Evolutionary conservation across 148 eudicot species (phyloP), one percentile per base, ranked within the genome.

Genomic region (Persicaria tinctoria): DNA sequence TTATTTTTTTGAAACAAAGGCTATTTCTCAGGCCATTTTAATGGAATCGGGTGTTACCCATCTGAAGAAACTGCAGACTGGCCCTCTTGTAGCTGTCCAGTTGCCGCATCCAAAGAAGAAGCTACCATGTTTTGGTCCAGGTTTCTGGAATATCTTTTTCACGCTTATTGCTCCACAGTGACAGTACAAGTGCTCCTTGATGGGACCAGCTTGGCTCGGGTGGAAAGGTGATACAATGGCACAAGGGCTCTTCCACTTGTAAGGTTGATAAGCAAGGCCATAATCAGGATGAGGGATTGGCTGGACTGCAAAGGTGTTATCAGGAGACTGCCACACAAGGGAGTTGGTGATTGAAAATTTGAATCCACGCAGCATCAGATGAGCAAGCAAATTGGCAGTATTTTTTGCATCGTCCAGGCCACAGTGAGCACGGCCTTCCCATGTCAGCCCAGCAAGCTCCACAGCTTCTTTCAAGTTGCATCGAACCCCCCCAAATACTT

Each of bases 361-460:
- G 82, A 81, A 83, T 18, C 97, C 98, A 59, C 70, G 79, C 77
- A 55, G 79, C 96, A 94, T 90, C 4, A 94, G 85, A 51, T 83
- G 73, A 27, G 91, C 47, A 49, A 94, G 89, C 45, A 92, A 70
- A 74, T 88, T 88, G 55, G 98, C 98, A 7, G 98, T 94, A 74
- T 94, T 94, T 64, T 83, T 94, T 8, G 98, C 98, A 81, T 94
- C 98, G 46, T 94, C 98, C 8, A 94, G 85, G 68, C 98, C 98
- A 59, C 91, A 91, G 79, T 94, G 98, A 59, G 93, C 88, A 47
- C 98, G 93, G 46, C 98, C 98, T 75, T 90, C 89, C 98, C 98
- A 94, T 8, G 81, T 79, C 75, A 94, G 84, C 18, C 98, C 98
- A 41, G 98, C 89, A 83, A 73, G 82, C 79, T 91, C 82, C 9